Conservation (phyloP, 2,329 filamentous ascomycete genomes). For the Thielaviopsis populi region DNA sequence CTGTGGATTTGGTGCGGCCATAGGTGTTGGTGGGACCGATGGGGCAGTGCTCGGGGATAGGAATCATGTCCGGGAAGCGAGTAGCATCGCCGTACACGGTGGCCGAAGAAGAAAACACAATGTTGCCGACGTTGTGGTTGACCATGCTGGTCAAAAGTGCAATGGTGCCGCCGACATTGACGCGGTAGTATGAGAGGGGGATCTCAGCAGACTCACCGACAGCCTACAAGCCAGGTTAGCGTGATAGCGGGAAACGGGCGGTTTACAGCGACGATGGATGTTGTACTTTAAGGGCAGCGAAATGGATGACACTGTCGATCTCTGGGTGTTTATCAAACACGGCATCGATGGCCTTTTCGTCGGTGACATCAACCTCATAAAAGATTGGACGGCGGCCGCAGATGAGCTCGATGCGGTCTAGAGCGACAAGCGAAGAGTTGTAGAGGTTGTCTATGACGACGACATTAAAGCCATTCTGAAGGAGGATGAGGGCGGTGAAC, state of each 20-base stretch:
- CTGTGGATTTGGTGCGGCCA: slow-evolving; percentile 86
- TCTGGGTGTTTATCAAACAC: slow-evolving; percentile 80
- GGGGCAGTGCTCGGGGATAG: slow-evolving; percentile 92
- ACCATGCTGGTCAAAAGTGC: slow-evolving; percentile 75
- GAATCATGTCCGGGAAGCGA: slow-evolving; percentile 93
- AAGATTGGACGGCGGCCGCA: slow-evolving; percentile 76
- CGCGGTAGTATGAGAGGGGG: slow-evolving; percentile 91
- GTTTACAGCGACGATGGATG: not conserved
- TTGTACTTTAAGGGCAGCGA: slow-evolving; percentile 82
- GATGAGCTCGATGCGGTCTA: slow-evolving; percentile 92
- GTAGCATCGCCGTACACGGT: slow-evolving; percentile 98
- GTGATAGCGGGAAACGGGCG: slow-evolving; percentile 8
- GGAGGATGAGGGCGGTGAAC: slow-evolving; percentile 82
- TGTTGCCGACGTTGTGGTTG: slow-evolving; percentile 81
- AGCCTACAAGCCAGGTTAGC: slow-evolving; percentile 39
- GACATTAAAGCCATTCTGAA: slow-evolving; percentile 90
- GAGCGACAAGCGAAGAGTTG: slow-evolving; percentile 83
- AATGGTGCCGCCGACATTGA: slow-evolving; percentile 90
- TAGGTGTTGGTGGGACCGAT: slow-evolving; percentile 96
- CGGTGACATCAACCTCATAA: slow-evolving; percentile 74
- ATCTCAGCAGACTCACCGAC: slow-evolving; percentile 91
- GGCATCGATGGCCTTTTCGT: slow-evolving; percentile 67
- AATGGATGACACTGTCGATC: slow-evolving; percentile 98
- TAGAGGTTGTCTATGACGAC: slow-evolving; percentile 93
- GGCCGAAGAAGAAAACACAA: slow-evolving; percentile 95